Conservation (phyloP, 2,329 filamentous ascomycete genomes). For the Monosporascus sp. region DNA sequence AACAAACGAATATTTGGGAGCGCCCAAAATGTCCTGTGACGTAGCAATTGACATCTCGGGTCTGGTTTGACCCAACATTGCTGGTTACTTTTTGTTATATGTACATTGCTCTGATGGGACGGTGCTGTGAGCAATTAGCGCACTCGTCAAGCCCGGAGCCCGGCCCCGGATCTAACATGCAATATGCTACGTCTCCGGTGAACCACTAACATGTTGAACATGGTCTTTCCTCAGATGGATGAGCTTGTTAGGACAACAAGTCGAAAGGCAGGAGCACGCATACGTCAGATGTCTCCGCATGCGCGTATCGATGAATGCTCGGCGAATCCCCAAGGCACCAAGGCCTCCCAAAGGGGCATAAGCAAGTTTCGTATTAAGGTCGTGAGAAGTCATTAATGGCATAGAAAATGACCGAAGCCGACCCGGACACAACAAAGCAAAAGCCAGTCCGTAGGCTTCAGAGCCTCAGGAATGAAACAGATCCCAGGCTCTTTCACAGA, state of each 20-base stretch:
- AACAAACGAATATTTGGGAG: too few relatives aligned
- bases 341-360: neutral
- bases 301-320: neutral
- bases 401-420: neutral
- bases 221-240: neutral
- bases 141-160: neutral
- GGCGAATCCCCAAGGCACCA: neutral
- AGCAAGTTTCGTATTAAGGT: neutral
- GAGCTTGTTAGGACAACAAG: too few relatives aligned
- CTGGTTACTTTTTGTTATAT: neutral
- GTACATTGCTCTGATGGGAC: neutral
- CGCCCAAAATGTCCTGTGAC: too few relatives aligned
- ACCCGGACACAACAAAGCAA: neutral
- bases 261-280: too few relatives aligned
- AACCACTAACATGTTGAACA: neutral
- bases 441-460: neutral
- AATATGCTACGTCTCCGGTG: neutral
- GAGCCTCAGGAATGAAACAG: conserved; percentile 77
- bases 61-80: neutral
- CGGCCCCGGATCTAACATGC: neutral
- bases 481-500: conserved; percentile 93
- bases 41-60: neutral
- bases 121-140: neutral
- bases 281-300: neutral
- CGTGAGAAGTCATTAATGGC: neutral